These are phyloP conservation scores for Blastomyces percursus DNA, from an alignment of 2,329 filamentous ascomycete species.

Conservation along the genomic window DNA sequence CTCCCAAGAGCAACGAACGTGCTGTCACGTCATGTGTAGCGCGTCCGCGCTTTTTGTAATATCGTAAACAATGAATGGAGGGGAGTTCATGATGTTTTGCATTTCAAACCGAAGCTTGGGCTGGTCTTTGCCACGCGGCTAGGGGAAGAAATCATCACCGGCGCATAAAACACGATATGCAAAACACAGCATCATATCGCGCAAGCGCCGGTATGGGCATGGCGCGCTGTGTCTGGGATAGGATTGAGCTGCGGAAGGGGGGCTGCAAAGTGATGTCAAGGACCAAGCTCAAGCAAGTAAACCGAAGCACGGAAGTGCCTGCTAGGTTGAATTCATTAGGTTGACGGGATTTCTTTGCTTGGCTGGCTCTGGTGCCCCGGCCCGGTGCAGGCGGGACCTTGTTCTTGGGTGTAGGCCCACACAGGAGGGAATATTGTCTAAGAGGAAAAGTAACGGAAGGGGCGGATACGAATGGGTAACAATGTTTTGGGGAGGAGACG, in stretches of 20 bases:
- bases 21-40: not conserved
- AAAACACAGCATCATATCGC: not conserved
- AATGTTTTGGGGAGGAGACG: not conserved
- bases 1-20: too few species aligned
- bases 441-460: not conserved
- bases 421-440: too few species aligned
- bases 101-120: not conserved
- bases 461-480: not conserved
- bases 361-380: not conserved
- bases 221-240: not conserved
- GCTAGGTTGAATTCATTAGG: not conserved
- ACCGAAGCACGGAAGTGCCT: not conserved
- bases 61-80: not conserved
- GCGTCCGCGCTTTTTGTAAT: not conserved
- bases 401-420: too few species aligned
- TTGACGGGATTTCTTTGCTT: not conserved
- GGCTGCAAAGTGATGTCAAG: slow-evolving; percentile 32
- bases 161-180: not conserved
- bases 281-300: not conserved
- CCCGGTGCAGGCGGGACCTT: not conserved
- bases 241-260: too few species aligned
- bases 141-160: not conserved
- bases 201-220: not conserved
- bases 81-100: not conserved
- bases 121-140: not conserved